Conservation (phyloP, 257 asterid genomes). For the Verbascum thapsus region DNA sequence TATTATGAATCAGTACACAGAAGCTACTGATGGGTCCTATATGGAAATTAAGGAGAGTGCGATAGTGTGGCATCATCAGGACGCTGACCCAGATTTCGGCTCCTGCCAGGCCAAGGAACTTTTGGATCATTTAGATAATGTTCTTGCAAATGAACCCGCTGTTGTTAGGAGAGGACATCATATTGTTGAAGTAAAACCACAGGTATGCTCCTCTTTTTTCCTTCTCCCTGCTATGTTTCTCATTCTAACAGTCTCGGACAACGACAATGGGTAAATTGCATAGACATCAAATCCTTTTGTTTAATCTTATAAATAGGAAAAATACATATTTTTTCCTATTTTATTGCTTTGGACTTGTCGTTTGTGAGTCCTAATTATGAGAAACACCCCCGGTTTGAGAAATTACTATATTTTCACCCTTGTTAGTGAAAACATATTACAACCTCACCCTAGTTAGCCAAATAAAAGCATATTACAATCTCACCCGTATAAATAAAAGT, state of each 20-base stretch:
- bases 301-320: neutral
- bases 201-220: constrained; percentile 43
- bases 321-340: neutral
- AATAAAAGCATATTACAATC: too few species aligned
- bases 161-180: constrained; percentile 90
- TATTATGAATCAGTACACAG: constrained; percentile 75
- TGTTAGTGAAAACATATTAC: too few species aligned
- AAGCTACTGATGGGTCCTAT: constrained; percentile 86
- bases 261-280: too few species aligned
- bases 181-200: constrained; percentile 94
- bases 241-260: neutral
- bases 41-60: constrained; percentile 90
- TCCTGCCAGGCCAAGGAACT: constrained; percentile 90
- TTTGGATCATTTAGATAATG: constrained; percentile 78
- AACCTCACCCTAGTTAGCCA: too few species aligned
- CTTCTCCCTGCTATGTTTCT: neutral
- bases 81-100: constrained; percentile 87
- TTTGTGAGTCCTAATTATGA: too few species aligned
- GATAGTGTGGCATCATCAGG: constrained; percentile 88
- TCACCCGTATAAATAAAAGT: too few species aligned
- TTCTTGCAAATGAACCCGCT: constrained; percentile 88
- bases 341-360: neutral
- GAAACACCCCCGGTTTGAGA: too few species aligned
- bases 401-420: too few species aligned
- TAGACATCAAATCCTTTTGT: neutral